Percentiles rank a stretch among this genome's conserved stretches.
Conservation (phyloP, 345 rosid genomes). For the Geranium brycei region DNA sequence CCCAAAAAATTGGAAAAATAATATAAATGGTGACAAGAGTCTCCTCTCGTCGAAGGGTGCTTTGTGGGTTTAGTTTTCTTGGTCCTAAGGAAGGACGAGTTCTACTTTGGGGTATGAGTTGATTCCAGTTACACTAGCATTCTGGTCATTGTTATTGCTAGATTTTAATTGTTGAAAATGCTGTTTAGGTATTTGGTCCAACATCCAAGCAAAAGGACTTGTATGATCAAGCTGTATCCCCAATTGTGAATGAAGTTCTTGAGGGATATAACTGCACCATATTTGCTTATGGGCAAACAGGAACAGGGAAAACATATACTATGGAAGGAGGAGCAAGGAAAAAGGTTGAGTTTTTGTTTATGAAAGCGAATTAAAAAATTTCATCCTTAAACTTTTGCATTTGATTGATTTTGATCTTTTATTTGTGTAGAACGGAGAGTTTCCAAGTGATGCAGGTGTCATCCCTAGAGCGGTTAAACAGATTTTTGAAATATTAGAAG, state of each 20-base stretch:
- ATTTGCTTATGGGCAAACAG: conserved; percentile 98
- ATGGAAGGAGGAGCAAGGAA: conserved; percentile 99
- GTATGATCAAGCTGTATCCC: conserved; percentile 67
- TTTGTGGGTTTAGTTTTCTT: too few species aligned
- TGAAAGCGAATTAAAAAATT: too few species aligned
- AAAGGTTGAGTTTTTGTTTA: conserved; percentile 36
- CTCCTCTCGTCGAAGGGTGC: too few species aligned
- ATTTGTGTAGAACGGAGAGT: conserved; percentile 69
- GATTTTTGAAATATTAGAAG: conserved; percentile 79
- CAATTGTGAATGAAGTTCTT: conserved; percentile 89
- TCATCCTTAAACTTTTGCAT: conserved; percentile 3
- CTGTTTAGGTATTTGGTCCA: conserved; percentile 78
- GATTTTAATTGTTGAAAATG: conserved; percentile 6
- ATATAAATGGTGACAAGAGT: too few species aligned
- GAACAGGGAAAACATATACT: conserved; percentile 95
- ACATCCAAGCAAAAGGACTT: conserved; percentile 81
- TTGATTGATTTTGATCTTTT: conserved; percentile 12
- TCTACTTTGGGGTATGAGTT: too few species aligned
- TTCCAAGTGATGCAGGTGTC: conserved; percentile 92
- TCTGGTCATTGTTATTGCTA: neutral
- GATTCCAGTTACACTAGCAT: too few species aligned
- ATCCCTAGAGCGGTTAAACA: conserved; percentile 92
- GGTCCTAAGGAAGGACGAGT: too few species aligned
- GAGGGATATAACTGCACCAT: conserved; percentile 98
- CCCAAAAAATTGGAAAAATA: too few species aligned